A percentile compares a stretch with the other conserved stretches of the same genome.
Conservation (phyloP, 2,329 filamentous ascomycete species). For the Passalora sequoiae region DNA sequence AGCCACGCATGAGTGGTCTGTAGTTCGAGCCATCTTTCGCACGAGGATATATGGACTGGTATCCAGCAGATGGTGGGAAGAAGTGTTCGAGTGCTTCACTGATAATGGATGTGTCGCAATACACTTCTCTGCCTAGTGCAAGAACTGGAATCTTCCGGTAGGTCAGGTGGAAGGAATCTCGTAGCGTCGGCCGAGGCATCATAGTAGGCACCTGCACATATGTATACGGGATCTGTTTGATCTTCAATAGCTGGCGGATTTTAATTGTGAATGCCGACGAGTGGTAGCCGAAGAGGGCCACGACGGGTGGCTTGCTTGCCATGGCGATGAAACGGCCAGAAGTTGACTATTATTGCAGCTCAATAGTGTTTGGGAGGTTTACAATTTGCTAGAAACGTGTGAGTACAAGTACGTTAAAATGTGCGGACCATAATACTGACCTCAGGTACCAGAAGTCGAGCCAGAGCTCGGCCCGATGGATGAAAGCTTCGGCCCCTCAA, state of each 20-base stretch:
- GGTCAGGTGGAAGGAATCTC: conserved; percentile 34
- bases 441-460: no score
- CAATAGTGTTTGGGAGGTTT: no score
- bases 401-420: no score
- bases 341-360: no score
- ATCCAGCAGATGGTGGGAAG: conserved; percentile 31
- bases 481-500: no score
- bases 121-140: conserved; percentile 31
- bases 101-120: conserved; percentile 35
- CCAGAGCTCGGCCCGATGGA: no score
- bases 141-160: conserved; percentile 38
- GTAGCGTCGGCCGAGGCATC: conserved; percentile 37
- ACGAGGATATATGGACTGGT: conserved; percentile 34
- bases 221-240: conserved; percentile 38
- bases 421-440: no score
- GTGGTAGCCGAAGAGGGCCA: conserved; percentile 29
- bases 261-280: conserved; percentile 34
- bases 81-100: conserved; percentile 30
- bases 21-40: conserved; percentile 34
- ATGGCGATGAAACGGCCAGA: no score
- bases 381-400: no score
- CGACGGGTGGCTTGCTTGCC: conserved; percentile 14
- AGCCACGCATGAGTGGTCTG: conserved; percentile 35
- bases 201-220: conserved; percentile 36
- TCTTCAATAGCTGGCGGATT: conserved; percentile 33